Percentiles rank a stretch among this genome's conserved stretches.
phyloP scores from a whole-genome alignment of 2,329 filamentous ascomycete species.

The Coccinonectria pachysandricola region DNA sequence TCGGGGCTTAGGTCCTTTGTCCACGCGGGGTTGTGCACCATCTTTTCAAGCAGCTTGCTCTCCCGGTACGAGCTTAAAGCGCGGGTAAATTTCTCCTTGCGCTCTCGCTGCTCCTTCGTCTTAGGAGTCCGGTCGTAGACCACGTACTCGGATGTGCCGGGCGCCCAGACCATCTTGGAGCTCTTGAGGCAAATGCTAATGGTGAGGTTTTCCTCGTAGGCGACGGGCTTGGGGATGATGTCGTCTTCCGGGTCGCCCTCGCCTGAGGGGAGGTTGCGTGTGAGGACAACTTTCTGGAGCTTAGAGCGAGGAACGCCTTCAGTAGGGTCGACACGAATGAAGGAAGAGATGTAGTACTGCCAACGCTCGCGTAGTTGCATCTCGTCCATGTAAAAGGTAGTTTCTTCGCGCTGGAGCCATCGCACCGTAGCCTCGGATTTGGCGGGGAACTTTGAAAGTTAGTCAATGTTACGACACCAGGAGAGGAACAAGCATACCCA shows the following conservation, averaged over 20 bases:
- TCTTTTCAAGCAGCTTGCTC: conserved; percentile 63
- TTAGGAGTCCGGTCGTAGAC: conserved; percentile 61
- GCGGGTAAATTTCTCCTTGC: conserved; percentile 41
- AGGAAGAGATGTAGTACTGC: conserved; percentile 94
- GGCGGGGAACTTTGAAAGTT: conserved; percentile 59
- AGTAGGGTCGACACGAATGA: conserved; percentile 78
- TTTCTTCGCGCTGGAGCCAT: conserved; percentile 56
- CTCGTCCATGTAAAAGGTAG: conserved; percentile 79
- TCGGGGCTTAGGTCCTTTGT: conserved; percentile 71
- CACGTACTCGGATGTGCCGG: conserved; percentile 59
- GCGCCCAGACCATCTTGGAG: conserved; percentile 69
- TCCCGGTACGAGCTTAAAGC: conserved; percentile 51
- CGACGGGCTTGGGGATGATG: conserved; percentile 47
- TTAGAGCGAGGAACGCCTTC: conserved; percentile 60
- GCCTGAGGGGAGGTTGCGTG: conserved; percentile 56
- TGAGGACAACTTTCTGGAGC: conserved; percentile 58
- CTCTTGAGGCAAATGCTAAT: conserved; percentile 68
- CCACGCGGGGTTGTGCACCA: conserved; percentile 72
- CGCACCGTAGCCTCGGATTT: conserved; percentile 62
- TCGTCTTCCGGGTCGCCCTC: conserved; percentile 56
- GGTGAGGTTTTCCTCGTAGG: conserved; percentile 56
- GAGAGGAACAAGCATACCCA: conserved; percentile 88
- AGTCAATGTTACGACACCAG: too few relatives aligned
- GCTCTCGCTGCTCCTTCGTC: conserved; percentile 52
- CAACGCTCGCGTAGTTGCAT: conserved; percentile 74